These are phyloP conservation scores for Coemansia sp. DNA, from an alignment of 192 early-diverging fungal genomes.

Conservation along the genomic window DNA sequence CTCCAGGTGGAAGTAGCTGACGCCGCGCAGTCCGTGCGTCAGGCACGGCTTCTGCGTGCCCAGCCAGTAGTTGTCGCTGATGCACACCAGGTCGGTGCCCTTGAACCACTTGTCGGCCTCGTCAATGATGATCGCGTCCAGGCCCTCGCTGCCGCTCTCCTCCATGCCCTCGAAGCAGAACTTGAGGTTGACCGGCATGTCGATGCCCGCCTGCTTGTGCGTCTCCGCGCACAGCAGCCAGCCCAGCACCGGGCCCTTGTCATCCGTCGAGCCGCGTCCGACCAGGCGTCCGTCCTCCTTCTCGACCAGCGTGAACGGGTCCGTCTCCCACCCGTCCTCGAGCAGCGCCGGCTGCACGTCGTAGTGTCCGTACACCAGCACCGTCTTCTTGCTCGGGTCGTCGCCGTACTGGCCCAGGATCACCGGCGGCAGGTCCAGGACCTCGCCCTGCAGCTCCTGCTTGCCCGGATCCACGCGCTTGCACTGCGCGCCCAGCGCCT, in stretches of 20 bases:
- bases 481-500: conserved; percentile 65
- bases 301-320: conserved; percentile 89
- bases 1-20: conserved; percentile 64
- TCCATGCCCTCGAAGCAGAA: conserved; percentile 99
- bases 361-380: conserved; percentile 97
- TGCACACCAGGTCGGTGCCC: conserved; percentile 93
- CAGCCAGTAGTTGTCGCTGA: conserved; percentile 98
- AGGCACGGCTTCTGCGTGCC: conserved; percentile 95
- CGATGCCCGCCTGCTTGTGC: conserved; percentile 85
- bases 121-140: conserved; percentile 82
- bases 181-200: conserved; percentile 93
- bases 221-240: conserved; percentile 97
- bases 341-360: conserved; percentile 93
- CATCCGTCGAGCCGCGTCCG: conserved; percentile 93
- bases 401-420: conserved; percentile 89
- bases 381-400: conserved; percentile 91
- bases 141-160: conserved; percentile 87
- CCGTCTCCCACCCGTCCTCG: conserved; percentile 86
- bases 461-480: conserved; percentile 72
- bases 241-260: conserved; percentile 97
- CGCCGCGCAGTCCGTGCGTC: conserved; percentile 92
- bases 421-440: conserved; percentile 85
- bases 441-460: conserved; percentile 78
- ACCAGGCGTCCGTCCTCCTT: conserved; percentile 78
- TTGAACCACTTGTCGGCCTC: conserved; percentile 90